These are phyloP conservation scores for Penicillium cataractarum DNA, from an alignment of 495 filamentous ascomycete species.

Conservation along the genomic window DNA sequence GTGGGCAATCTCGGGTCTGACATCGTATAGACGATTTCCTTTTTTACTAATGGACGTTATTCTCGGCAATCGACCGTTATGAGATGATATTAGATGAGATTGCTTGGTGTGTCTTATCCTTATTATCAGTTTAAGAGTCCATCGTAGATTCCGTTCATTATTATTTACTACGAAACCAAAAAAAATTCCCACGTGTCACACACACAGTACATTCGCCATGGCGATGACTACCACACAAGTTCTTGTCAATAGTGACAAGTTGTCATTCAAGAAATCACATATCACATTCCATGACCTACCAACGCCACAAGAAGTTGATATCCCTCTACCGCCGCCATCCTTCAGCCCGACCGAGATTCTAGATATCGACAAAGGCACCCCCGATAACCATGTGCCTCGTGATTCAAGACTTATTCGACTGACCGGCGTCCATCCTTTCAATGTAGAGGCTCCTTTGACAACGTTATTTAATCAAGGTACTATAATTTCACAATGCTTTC, in stretches of 20 bases:
- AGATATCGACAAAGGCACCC: constrained; percentile 77
- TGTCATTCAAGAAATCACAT: constrained; percentile 27
- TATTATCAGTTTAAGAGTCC: background rate
- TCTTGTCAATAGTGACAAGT: constrained; percentile 16
- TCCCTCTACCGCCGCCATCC: constrained; percentile 75
- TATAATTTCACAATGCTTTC: no score
- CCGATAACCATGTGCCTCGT: constrained; percentile 82
- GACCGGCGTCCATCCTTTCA: constrained; percentile 92
- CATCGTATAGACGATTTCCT: background rate
- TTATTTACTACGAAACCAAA: no score
- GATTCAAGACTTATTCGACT: constrained; percentile 86
- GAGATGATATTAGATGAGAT: background rate
- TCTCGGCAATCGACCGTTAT: background rate
- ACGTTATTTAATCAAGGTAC: constrained; percentile 77
- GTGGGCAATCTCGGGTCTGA: background rate
- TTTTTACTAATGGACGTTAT: background rate
- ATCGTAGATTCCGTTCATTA: background rate
- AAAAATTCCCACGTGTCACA: background rate
- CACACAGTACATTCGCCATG: constrained; percentile 23
- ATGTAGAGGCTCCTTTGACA: constrained; percentile 85
- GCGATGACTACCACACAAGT: constrained; percentile 36
- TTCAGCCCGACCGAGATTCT: constrained; percentile 64
- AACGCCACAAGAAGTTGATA: constrained; percentile 39
- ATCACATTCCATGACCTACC: constrained; percentile 36
- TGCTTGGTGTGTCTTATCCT: background rate